Evolutionary conservation across 257 asterid genomes (phyloP), one percentile per base, ranked within the genome.

Genomic region (Nicotiana benthamiana): DNA sequence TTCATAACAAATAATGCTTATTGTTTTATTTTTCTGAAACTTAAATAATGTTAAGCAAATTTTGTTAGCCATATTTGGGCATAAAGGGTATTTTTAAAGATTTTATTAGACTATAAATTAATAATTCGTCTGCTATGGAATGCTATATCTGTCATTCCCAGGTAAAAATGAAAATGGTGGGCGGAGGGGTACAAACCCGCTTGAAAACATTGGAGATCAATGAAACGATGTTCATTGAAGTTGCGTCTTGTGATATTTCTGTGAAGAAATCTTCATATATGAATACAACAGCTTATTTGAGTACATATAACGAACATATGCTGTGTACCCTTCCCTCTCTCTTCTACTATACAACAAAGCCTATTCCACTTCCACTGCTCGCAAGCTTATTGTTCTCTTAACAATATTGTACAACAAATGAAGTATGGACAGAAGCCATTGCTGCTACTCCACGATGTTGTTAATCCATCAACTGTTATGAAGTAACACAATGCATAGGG

Each of bases 321-420:
- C 36, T 80, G 4, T 59, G 4, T 16, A 65, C 48, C 7, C 40
- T 15, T 51, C 63, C 12, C 28, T 28, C n/a, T 1, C 26, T 46
- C 52, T 6, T 54, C 63, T 22, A 16, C 57, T 77, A 17, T 82
- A 56, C 85, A 66, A 27, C 56, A 20, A 18, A 62, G 68, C 78
- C 63, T 51, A 74, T 74, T 48, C 22, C 60, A 22, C 60, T 46
- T 46, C 1, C 34, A 46, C 4, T 72, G 61, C 15, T 3, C 60
- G 24, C 30, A 59, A 74, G 78, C 61, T 74, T 74, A 48, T 48
- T 74, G 78, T 74, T 20, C 78, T 70, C 57, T 72, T 24, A 72
- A 48, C 24, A 46, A 22, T 46, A 72, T 72, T 24, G 16, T 24
- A 48, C 24, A 32, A 2, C 28, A 70, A 10, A 36, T 57, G 67